phyloP scores from a whole-genome alignment of 139 green algal genomes.

The Asterochloris sp. region DNA sequence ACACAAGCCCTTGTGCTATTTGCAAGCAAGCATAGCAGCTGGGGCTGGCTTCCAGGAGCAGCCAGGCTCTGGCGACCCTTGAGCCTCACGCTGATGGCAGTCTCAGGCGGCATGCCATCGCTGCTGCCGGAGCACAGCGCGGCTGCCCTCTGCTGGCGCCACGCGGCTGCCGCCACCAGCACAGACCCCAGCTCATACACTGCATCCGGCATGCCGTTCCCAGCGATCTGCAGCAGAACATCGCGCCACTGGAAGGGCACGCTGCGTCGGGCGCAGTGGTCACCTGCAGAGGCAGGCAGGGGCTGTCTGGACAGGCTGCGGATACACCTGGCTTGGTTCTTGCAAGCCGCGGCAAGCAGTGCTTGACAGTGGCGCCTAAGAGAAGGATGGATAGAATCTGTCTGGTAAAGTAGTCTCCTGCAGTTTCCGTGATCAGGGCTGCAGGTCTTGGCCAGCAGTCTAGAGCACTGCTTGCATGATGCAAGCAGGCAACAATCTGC shows the following conservation, averaged over 20 bases:
- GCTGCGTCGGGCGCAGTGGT: not conserved
- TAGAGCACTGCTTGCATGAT: too few species aligned
- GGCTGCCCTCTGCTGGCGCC: slow-evolving; percentile 16
- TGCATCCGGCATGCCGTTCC: not conserved
- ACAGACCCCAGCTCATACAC: slow-evolving; percentile 27
- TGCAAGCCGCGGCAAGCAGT: too few species aligned
- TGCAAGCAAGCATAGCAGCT: not conserved
- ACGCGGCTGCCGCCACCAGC: slow-evolving; percentile 13
- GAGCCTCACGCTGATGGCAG: slow-evolving; percentile 8
- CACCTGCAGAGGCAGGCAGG: slow-evolving; percentile 4
- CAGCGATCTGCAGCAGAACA: not conserved
- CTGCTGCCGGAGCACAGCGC: slow-evolving; percentile 9
- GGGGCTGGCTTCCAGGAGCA: not conserved
- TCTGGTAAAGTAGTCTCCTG: too few species aligned
- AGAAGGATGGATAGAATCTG: too few species aligned
- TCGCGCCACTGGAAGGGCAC: slow-evolving; percentile 15
- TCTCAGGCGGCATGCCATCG: not conserved
- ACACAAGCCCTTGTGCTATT: too few species aligned
- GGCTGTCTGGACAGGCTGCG: not conserved
- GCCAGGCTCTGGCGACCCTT: not conserved
- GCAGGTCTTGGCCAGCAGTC: too few species aligned
- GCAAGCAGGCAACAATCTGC: too few species aligned
- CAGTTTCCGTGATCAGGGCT: too few species aligned
- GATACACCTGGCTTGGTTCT: too few species aligned
- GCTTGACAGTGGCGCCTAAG: too few species aligned